Conservation (phyloP, 2,329 filamentous ascomycete genomes). For the Botrytis tulipae region DNA sequence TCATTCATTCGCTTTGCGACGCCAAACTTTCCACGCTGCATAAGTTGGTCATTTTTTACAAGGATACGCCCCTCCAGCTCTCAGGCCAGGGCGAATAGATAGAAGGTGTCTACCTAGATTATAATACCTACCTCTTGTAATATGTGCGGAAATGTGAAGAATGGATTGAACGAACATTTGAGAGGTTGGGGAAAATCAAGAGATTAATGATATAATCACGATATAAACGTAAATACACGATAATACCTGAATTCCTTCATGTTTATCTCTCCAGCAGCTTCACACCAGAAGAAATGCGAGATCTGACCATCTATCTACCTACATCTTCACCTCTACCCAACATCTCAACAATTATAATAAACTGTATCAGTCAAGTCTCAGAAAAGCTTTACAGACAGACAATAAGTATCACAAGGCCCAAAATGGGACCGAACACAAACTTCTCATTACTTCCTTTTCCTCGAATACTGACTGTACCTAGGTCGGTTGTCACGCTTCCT, state of each 20-base stretch:
- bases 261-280: not conserved
- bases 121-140: not conserved
- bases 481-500: not conserved
- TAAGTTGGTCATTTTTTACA: slow-evolving; percentile 3
- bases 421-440: not conserved
- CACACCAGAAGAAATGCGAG: not conserved
- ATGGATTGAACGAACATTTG: not conserved
- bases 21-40: not conserved
- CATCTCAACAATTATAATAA: not conserved
- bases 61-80: not conserved
- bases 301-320: not conserved
- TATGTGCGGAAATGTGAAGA: not conserved
- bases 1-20: not conserved
- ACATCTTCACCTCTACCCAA: not conserved
- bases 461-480: not conserved
- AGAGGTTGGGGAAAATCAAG: not conserved
- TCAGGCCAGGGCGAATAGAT: not conserved
- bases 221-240: not conserved
- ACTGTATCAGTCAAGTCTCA: not conserved
- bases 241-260: not conserved
- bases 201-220: not conserved
- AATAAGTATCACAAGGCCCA: not conserved
- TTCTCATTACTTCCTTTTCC: not conserved
- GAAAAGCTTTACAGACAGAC: not conserved
- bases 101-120: not conserved